These are phyloP conservation scores for Lophiostoma macrostomum DNA, from an alignment of 495 filamentous ascomycete genomes.

Conservation along the genomic window DNA sequence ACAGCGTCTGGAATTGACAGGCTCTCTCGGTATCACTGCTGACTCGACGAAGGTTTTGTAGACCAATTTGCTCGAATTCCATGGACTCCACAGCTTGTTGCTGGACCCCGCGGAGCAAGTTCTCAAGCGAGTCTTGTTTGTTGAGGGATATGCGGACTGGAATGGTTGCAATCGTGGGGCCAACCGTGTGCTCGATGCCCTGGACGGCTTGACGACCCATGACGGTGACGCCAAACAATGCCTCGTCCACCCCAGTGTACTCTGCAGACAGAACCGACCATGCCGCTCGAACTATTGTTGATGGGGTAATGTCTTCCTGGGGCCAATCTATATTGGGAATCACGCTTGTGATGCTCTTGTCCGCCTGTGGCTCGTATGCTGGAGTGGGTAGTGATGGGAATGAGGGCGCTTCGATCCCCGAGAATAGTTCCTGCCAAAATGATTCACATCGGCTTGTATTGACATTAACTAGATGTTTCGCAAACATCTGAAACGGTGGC, in stretches of 20 bases:
- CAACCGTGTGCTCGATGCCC: slow-evolving; percentile 20
- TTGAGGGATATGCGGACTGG: slow-evolving; percentile 24
- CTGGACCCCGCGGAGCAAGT: slow-evolving; percentile 36
- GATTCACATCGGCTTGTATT: slow-evolving; percentile 7
- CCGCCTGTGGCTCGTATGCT: slow-evolving; percentile 14
- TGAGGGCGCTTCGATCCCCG: neutral
- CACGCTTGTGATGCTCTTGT: slow-evolving; percentile 9
- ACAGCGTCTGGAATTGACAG: too few species aligned
- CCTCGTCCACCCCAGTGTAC: slow-evolving; percentile 34
- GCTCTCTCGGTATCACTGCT: too few species aligned
- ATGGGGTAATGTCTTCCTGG: slow-evolving; percentile 13
- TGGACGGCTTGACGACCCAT: slow-evolving; percentile 21
- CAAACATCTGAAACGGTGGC: slow-evolving; percentile 6
- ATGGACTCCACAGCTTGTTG: slow-evolving; percentile 40
- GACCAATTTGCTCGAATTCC: slow-evolving; percentile 46
- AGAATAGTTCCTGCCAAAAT: slow-evolving; percentile 20
- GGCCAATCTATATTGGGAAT: slow-evolving; percentile 8
- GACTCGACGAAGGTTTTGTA: too few species aligned
- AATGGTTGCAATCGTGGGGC: slow-evolving; percentile 24
- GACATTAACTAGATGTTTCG: slow-evolving; percentile 13
- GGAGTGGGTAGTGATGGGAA: slow-evolving; percentile 17
- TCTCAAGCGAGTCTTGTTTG: neutral
- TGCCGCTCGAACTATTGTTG: slow-evolving; percentile 36
- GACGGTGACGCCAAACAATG: slow-evolving; percentile 26
- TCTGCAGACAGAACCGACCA: slow-evolving; percentile 39